A percentile compares a stretch with the other conserved stretches of the same genome.
These are phyloP conservation scores for Nemania diffusa DNA, from an alignment of 2,329 filamentous ascomycete species.

Conservation along the genomic window DNA sequence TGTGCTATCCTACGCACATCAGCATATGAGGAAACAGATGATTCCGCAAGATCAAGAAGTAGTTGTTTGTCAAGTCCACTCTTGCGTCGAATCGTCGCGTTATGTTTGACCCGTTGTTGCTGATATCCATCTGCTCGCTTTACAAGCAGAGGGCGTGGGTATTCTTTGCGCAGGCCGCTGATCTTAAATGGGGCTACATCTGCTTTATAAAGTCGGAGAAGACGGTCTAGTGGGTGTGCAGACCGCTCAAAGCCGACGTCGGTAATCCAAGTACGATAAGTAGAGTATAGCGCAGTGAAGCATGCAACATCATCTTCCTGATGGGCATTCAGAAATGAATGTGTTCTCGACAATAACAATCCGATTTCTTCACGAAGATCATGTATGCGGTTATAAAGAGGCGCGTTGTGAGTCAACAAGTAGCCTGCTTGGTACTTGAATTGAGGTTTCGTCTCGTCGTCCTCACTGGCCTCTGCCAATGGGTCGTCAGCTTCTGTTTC, in stretches of 20 bases:
- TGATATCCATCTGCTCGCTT: conserved; percentile 95
- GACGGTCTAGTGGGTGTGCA: conserved; percentile 89
- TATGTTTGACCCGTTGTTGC: conserved; percentile 91
- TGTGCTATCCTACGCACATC: conserved; percentile 96
- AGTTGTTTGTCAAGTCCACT: conserved; percentile 89
- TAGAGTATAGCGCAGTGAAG: conserved; percentile 91
- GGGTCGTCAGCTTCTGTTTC: conserved; percentile 61
- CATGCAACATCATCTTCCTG: conserved; percentile 96
- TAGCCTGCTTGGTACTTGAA: conserved; percentile 93
- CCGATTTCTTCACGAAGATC: conserved; percentile 83
- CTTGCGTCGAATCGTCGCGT: conserved; percentile 86
- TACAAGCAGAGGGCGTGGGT: conserved; percentile 90
- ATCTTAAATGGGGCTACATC: conserved; percentile 95
- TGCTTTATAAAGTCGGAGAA: conserved; percentile 83
- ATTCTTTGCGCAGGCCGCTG: conserved; percentile 89
- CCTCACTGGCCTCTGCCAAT: conserved; percentile 74
- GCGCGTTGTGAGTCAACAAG: conserved; percentile 69
- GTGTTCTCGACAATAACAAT: conserved; percentile 81
- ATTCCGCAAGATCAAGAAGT: conserved; percentile 87
- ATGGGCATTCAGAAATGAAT: conserved; percentile 81
- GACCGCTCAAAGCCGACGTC: conserved; percentile 97
- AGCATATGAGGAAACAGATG: conserved; percentile 89
- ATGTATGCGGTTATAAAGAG: conserved; percentile 81
- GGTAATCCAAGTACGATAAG: conserved; percentile 96
- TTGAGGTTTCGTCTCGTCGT: conserved; percentile 84